Conservation (phyloP, 2,329 filamentous ascomycete species). For the Scedosporium aurantiacum region DNA sequence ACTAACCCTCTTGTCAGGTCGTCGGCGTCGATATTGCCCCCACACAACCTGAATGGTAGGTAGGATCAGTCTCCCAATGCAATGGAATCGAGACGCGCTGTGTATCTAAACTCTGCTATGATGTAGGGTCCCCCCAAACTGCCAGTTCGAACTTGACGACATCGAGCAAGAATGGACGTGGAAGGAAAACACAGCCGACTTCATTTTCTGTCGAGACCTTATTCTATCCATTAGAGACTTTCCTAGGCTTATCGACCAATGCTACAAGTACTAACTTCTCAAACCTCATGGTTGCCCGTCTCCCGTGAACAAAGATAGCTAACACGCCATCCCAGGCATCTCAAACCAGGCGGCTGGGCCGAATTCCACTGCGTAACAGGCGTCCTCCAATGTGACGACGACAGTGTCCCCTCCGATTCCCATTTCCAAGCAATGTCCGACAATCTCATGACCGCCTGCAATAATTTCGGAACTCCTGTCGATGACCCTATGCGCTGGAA, state of each 20-base stretch:
- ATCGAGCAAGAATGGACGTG: constrained; percentile 38
- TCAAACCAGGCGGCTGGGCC: constrained; percentile 44
- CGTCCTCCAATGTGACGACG: constrained; percentile 21
- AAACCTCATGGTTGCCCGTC: constrained; percentile 26
- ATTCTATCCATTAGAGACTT: constrained; percentile 26
- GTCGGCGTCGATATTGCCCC: constrained; percentile 16
- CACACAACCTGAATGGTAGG: constrained; percentile 15
- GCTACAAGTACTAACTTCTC: constrained; percentile 17
- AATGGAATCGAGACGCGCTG: too few relatives aligned
- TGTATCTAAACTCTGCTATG: too few relatives aligned
- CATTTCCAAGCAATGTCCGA: constrained; percentile 17
- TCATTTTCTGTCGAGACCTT: constrained; percentile 44
- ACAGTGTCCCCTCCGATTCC: constrained; percentile 16
- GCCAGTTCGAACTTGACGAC: constrained; percentile 53
- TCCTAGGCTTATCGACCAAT: constrained; percentile 21
- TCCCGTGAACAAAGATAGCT: constrained; percentile 5
- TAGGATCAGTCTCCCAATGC: neutral
- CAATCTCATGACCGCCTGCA: constrained; percentile 17
- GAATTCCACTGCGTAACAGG: constrained; percentile 28
- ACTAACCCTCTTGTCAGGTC: neutral
- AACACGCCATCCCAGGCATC: constrained; percentile 22
- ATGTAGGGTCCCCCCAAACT: constrained; percentile 40
- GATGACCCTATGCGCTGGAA: constrained; percentile 15
- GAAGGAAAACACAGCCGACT: constrained; percentile 39
- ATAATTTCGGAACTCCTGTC: constrained; percentile 20